These are phyloP conservation scores for Coniferiporia sulphurascens DNA, from an alignment of 1,284 basidiomycete species.

Conservation along the genomic window DNA sequence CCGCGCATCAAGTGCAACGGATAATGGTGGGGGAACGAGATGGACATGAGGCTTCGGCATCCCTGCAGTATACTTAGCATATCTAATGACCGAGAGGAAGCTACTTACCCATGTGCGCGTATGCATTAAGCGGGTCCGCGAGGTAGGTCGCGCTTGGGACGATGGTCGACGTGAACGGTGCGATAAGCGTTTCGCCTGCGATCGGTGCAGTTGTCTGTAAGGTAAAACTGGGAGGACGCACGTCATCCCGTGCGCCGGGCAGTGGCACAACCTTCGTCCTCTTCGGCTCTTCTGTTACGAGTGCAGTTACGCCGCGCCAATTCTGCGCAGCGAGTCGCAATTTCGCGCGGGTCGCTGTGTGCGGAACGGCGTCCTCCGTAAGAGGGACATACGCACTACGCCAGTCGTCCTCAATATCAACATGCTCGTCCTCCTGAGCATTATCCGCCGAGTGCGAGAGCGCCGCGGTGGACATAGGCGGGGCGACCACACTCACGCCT, in stretches of 20 bases:
- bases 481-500: not conserved
- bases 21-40: slow-evolving; percentile 74
- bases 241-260: slow-evolving; percentile 20
- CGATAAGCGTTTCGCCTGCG: slow-evolving; percentile 43
- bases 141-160: slow-evolving; percentile 60
- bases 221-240: slow-evolving; percentile 47
- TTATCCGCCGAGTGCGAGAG: slow-evolving; percentile 2
- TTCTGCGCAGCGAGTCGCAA: slow-evolving; percentile 55
- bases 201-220: slow-evolving; percentile 47
- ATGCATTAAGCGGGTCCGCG: slow-evolving; percentile 61
- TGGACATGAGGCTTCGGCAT: slow-evolving; percentile 79
- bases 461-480: slow-evolving; percentile 8
- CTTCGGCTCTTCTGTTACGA: slow-evolving; percentile 32
- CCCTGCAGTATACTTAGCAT: slow-evolving; percentile 24
- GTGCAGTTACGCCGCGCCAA: slow-evolving; percentile 68
- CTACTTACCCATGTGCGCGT: slow-evolving; percentile 50
- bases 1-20: slow-evolving; percentile 79
- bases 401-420: slow-evolving; percentile 42
- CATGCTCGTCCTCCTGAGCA: slow-evolving; percentile 39
- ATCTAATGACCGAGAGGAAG: not conserved
- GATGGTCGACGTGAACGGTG: slow-evolving; percentile 53
- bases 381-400: slow-evolving; percentile 41
- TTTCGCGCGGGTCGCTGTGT: slow-evolving; percentile 45
- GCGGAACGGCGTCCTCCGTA: slow-evolving; percentile 46
- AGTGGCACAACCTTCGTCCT: slow-evolving; percentile 21